A percentile compares a stretch with the other conserved stretches of the same genome.
Evolutionary conservation across 148 eudicot species (phyloP).

Genomic region (Vaccinium macrocarpon): DNA sequence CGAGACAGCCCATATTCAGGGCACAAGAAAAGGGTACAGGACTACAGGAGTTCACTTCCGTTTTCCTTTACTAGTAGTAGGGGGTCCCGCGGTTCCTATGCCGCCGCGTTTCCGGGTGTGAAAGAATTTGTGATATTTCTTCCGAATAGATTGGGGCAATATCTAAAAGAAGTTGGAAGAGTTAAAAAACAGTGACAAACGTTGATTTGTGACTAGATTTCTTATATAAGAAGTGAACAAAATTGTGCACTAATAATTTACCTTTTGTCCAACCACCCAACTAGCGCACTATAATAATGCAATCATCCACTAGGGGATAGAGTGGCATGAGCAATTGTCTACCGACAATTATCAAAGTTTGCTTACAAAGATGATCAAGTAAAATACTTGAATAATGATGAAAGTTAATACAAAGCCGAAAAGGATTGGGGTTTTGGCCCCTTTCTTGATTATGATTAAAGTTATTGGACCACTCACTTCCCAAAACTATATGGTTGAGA

Average conservation of each 20-base stretch:
- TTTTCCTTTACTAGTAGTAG: too few relatives aligned
- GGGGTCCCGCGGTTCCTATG: too few relatives aligned
- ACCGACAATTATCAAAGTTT: background rate
- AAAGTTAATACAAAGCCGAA: background rate
- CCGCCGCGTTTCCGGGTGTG: too few relatives aligned
- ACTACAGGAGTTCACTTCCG: too few relatives aligned
- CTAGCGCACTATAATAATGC: background rate
- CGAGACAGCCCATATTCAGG: too few relatives aligned
- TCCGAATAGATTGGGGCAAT: background rate
- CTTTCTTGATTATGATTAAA: background rate
- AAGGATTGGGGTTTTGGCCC: background rate
- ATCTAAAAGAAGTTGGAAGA: background rate
- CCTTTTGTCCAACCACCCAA: background rate
- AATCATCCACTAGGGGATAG: background rate
- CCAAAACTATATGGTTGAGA: background rate
- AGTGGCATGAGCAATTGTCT: background rate
- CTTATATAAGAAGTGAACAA: background rate
- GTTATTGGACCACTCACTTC: background rate
- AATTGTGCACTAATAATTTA: background rate
- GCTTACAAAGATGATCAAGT: background rate
- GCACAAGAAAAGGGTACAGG: too few relatives aligned
- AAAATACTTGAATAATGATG: background rate
- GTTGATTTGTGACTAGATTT: background rate
- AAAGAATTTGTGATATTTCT: background rate
- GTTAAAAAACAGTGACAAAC: background rate